Evolutionary conservation across 2,329 filamentous ascomycete genomes (phyloP).

Genomic region (Harringtonia aguacate): DNA sequence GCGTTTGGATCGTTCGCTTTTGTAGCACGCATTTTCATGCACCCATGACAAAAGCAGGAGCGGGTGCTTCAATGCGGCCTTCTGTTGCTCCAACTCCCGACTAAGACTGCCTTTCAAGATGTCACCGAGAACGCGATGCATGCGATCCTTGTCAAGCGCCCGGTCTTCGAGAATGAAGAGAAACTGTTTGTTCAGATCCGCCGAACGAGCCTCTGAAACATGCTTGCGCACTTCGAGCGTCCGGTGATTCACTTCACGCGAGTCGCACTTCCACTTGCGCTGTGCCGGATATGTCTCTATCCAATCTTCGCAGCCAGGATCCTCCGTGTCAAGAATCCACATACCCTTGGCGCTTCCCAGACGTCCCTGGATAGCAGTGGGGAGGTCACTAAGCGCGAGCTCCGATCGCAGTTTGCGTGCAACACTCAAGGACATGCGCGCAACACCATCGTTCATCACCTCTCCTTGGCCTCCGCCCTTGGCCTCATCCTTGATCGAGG

Average conservation of each 20-base stretch:
- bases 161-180: constrained; percentile 56
- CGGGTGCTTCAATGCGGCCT: constrained; percentile 38
- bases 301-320: constrained; percentile 41
- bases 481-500: too few relatives aligned
- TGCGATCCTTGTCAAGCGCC: constrained; percentile 30
- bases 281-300: constrained; percentile 59
- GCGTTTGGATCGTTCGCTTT: constrained; percentile 25
- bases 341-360: constrained; percentile 67
- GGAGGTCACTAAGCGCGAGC: constrained; percentile 42
- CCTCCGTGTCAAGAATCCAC: constrained; percentile 52
- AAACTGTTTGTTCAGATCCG: constrained; percentile 55
- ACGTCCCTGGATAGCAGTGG: constrained; percentile 57
- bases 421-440: constrained; percentile 50
- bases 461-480: too few relatives aligned
- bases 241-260: constrained; percentile 35
- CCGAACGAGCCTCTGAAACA: constrained; percentile 35
- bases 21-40: constrained; percentile 24
- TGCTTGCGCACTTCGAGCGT: constrained; percentile 54
- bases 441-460: constrained; percentile 59
- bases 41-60: constrained; percentile 44
- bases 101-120: constrained; percentile 40
- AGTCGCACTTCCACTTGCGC: constrained; percentile 51
- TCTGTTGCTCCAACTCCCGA: constrained; percentile 39
- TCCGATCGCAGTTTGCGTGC: constrained; percentile 38
- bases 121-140: constrained; percentile 36